Evolutionary conservation across 306 rosid species (phyloP).

Genomic region (Acmispon strigosus): DNA sequence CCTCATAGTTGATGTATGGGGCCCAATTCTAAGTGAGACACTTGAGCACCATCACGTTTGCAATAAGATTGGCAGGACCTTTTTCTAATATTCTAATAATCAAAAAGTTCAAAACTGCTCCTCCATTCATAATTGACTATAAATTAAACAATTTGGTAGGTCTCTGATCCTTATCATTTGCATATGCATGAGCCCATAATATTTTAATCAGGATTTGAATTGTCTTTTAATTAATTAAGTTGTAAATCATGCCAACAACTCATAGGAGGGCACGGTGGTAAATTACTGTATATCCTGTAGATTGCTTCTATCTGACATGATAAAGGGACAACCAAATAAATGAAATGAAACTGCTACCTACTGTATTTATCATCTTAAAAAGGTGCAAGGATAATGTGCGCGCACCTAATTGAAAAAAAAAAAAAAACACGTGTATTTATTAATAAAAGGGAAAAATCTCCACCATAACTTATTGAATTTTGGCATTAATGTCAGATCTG

Average conservation of each 20-base stretch:
- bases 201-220: slow-evolving; percentile 14
- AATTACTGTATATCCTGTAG: neutral
- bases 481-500: slow-evolving; percentile 8
- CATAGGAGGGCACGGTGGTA: slow-evolving; percentile 6
- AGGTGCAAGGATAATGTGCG: slow-evolving; percentile 9
- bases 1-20: slow-evolving; percentile 32
- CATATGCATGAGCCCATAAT: slow-evolving; percentile 18
- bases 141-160: slow-evolving; percentile 1
- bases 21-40: slow-evolving; percentile 14
- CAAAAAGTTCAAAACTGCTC: slow-evolving; percentile 28
- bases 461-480: neutral
- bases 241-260: slow-evolving; percentile 23
- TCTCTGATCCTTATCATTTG: slow-evolving; percentile 21
- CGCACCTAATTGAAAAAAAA: slow-evolving; percentile 7
- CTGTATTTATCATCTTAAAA: slow-evolving; percentile 1
- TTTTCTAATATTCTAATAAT: slow-evolving; percentile 8
- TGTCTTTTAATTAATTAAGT: neutral
- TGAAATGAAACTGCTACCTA: neutral
- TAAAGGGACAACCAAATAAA: neutral
- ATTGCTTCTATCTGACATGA: slow-evolving; percentile 8
- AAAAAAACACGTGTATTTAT: neutral
- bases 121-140: slow-evolving; percentile 9
- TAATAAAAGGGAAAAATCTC: neutral
- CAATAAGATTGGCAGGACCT: neutral
- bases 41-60: slow-evolving; percentile 28